These are phyloP conservation scores for Alternaria triticina DNA, from an alignment of 2,329 filamentous ascomycete species.

Conservation along the genomic window DNA sequence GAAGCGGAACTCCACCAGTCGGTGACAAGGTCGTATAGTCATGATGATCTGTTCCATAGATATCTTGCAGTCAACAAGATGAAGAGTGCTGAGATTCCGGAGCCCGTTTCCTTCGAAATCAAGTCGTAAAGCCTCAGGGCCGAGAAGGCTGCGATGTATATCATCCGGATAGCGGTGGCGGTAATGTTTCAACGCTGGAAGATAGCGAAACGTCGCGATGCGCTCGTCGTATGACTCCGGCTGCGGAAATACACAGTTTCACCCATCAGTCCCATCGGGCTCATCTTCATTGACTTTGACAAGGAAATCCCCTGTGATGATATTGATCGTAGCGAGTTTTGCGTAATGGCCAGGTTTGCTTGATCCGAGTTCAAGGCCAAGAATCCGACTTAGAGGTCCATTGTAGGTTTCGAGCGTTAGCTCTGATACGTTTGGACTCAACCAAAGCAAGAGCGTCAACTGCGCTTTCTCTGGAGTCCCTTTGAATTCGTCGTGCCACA, in stretches of 20 bases:
- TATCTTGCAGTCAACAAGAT: not conserved
- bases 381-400: not conserved
- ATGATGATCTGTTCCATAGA: not conserved
- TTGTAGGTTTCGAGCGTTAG: not conserved
- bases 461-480: not conserved
- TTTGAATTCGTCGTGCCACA: no score
- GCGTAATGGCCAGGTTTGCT: fast-evolving
- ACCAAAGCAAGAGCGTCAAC: not conserved
- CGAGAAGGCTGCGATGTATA: not conserved
- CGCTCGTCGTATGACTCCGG: not conserved
- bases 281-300: not conserved
- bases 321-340: not conserved
- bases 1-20: not conserved
- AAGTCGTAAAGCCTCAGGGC: not conserved
- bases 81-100: not conserved
- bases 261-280: no score
- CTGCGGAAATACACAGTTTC: not conserved
- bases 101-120: not conserved
- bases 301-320: not conserved
- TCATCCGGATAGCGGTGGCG: not conserved
- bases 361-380: not conserved
- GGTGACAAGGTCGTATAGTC: not conserved
- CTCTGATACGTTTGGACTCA: not conserved
- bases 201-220: not conserved
- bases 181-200: not conserved